phyloP scores from a whole-genome alignment of 352 stramenopile species.

The Albugo candida region DNA sequence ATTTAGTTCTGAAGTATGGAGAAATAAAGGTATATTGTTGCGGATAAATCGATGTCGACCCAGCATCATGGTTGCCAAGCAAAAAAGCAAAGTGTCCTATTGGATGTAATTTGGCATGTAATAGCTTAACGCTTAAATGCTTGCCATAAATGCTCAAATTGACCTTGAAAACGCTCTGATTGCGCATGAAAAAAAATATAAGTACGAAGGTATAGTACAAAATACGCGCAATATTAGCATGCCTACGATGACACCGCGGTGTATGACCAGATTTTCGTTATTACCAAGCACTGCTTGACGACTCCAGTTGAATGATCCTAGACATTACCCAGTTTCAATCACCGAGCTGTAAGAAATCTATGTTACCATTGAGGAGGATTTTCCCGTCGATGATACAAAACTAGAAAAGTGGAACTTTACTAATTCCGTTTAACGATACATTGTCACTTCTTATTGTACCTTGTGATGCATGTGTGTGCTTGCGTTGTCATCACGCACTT shows the following conservation, averaged over 20 bases:
- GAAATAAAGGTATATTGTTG: no score
- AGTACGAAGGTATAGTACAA: no score
- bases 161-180: conserved; percentile 27
- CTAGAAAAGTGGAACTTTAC: conserved; percentile 8
- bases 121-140: no score
- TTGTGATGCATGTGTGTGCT: conserved; percentile 58
- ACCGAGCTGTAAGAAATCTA: neutral
- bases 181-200: no score
- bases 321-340: neutral
- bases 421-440: neutral
- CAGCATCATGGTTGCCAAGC: no score
- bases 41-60: no score
- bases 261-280: conserved; percentile 40
- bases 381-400: conserved; percentile 50
- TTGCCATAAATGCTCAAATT: conserved; percentile 40
- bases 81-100: no score
- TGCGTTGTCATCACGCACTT: conserved; percentile 33
- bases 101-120: no score
- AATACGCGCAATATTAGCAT: no score
- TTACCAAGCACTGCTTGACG: conserved; percentile 42
- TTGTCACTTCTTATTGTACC: conserved; percentile 8
- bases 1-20: no score
- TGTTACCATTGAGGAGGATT: conserved; percentile 31
- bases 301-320: conserved; percentile 60
- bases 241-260: conserved; percentile 32